Evolutionary conservation across 495 filamentous ascomycete species (phyloP).

Genomic region (Penicillium goetzii): DNA sequence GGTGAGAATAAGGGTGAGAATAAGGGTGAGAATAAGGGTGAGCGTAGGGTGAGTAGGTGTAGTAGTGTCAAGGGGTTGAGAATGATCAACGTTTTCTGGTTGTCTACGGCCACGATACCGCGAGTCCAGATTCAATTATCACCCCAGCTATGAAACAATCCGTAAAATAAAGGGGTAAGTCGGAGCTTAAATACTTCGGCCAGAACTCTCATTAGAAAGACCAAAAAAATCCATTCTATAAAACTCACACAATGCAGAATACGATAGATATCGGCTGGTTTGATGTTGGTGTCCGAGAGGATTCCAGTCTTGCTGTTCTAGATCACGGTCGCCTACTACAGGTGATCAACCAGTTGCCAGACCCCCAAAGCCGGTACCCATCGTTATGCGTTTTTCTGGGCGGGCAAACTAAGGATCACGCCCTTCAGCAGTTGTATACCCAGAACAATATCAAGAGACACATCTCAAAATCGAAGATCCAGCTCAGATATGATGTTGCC

Average conservation of each 20-base stretch:
- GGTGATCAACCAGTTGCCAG: conserved; percentile 19
- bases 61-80: not conserved
- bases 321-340: conserved; percentile 22
- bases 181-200: conserved; percentile 1
- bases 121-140: not conserved
- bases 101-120: not conserved
- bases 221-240: not conserved
- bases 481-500: conserved; percentile 23
- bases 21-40: not conserved
- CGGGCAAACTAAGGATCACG: conserved; percentile 15
- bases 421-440: conserved; percentile 25
- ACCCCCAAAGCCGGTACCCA: conserved; percentile 22
- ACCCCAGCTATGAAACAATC: conserved; percentile 6
- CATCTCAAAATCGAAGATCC: conserved; percentile 11
- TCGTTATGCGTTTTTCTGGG: conserved; percentile 29
- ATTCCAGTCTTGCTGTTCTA: conserved; percentile 16
- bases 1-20: not conserved
- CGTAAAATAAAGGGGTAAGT: not conserved
- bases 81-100: not conserved
- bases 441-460: conserved; percentile 32
- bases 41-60: not conserved
- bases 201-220: not conserved
- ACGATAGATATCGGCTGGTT: conserved; percentile 27
- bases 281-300: conserved; percentile 22
- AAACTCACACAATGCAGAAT: conserved; percentile 2